phyloP scores from a whole-genome alignment of 1,139 yeast genomes.

The Saccharomyces hybrid region DNA sequence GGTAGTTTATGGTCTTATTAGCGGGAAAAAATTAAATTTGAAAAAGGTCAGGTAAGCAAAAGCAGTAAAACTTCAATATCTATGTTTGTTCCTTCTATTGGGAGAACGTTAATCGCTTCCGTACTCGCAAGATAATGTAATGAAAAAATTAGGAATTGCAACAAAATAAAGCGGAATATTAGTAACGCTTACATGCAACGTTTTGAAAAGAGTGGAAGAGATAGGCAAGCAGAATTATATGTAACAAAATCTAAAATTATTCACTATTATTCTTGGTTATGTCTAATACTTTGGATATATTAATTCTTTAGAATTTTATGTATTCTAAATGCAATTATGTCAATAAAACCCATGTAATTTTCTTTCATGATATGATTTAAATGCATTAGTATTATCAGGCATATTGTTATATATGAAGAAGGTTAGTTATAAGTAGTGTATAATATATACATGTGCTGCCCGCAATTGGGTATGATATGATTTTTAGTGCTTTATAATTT shows the following conservation, averaged over 20 bases:
- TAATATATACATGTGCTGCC: not conserved
- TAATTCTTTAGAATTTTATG: not conserved
- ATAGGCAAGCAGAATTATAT: not conserved
- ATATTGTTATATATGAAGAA: too few relatives aligned
- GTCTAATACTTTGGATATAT: not conserved
- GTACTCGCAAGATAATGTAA: not conserved
- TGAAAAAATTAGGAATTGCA: not conserved
- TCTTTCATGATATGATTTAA: not conserved
- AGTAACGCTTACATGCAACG: not conserved
- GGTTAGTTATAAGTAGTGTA: not conserved
- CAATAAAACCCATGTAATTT: not conserved
- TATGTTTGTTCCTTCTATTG: not conserved
- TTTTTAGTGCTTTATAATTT: not conserved
- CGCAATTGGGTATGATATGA: not conserved
- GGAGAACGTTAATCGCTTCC: not conserved
- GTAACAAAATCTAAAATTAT: not conserved
- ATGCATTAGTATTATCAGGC: too few relatives aligned
- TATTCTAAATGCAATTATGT: not conserved
- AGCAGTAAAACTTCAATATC: not conserved
- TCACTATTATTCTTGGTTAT: not conserved
- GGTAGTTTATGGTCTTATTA: not conserved
- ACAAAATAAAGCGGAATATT: not conserved
- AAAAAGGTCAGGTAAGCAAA: not conserved
- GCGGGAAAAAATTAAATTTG: not conserved
- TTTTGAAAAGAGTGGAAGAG: not conserved